These are phyloP conservation scores for Penicillium roqueforti DNA, from an alignment of 495 filamentous ascomycete species.

Conservation along the genomic window DNA sequence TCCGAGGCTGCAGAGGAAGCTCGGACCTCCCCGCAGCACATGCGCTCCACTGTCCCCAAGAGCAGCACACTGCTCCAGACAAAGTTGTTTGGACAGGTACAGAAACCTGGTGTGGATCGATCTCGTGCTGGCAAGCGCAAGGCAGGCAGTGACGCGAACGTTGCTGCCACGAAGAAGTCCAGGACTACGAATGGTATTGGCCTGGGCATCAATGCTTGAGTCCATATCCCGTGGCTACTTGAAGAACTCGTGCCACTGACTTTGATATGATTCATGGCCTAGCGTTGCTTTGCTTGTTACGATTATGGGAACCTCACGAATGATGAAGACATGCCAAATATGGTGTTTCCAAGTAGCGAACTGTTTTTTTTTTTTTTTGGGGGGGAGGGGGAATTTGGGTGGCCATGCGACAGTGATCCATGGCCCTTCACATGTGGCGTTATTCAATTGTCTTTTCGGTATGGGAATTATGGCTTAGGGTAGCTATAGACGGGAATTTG, in stretches of 20 bases:
- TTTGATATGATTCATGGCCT: conserved; percentile 27
- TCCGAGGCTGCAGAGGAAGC: conserved; percentile 62
- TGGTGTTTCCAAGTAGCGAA: conserved; percentile 20
- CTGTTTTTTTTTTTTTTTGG: conserved; percentile 12
- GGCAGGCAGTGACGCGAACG: conserved; percentile 42
- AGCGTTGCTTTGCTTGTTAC: conserved; percentile 22
- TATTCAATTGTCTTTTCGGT: conserved; percentile 9
- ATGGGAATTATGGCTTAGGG: conserved; percentile 4
- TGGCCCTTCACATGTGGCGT: conserved; percentile 7
- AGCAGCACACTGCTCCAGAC: conserved; percentile 52
- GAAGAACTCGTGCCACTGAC: not conserved
- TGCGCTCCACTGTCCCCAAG: conserved; percentile 31
- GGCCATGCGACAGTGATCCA: conserved; percentile 7
- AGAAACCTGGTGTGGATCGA: conserved; percentile 50
- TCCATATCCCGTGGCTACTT: conserved; percentile 9
- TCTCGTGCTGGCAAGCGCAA: conserved; percentile 52
- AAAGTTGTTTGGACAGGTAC: conserved; percentile 65
- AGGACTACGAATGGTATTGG: conserved; percentile 54
- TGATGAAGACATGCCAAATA: conserved; percentile 28
- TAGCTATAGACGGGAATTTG: conserved; percentile 7
- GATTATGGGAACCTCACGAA: conserved; percentile 27
- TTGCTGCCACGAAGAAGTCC: conserved; percentile 55
- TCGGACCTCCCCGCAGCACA: conserved; percentile 9
- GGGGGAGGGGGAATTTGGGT: no score
- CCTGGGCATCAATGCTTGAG: conserved; percentile 56